Conservation (phyloP, 345 rosid genomes). For the Abelmoschus esculentus region DNA sequence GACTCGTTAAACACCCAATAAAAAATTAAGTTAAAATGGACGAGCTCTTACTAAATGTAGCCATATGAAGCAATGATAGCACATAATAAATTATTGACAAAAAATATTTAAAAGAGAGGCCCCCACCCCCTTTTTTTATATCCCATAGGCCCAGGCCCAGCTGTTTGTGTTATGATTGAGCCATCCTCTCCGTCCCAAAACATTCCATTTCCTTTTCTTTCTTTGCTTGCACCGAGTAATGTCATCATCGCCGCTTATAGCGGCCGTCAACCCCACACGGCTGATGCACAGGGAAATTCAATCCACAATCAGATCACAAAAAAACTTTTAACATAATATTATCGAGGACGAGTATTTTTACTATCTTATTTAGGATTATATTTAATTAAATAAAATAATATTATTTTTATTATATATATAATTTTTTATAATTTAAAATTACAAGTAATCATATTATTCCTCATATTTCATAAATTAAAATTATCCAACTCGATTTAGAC, state of each 20-base stretch:
- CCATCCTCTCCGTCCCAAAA: not conserved
- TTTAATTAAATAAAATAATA: no score
- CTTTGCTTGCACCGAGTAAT: no score
- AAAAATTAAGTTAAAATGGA: no score
- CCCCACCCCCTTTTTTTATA: not conserved
- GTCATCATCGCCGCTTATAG: not conserved
- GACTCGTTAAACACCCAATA: no score
- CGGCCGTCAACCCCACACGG: not conserved
- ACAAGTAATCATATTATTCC: no score
- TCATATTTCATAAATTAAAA: no score
- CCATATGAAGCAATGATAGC: constrained; percentile 21
- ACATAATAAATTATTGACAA: not conserved
- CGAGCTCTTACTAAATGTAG: not conserved
- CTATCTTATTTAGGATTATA: no score
- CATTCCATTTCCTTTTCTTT: not conserved
- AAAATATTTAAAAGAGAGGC: not conserved
- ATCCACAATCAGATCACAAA: not conserved
- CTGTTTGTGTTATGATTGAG: constrained; percentile 17
- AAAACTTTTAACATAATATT: not conserved
- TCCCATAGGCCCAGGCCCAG: not conserved
- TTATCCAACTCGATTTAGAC: no score
- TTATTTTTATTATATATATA: no score
- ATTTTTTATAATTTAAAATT: no score
- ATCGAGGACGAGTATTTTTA: no score
- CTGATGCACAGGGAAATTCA: not conserved